Evolutionary conservation across 2,329 filamentous ascomycete species (phyloP).

Genomic region (Fusarium sp.): DNA sequence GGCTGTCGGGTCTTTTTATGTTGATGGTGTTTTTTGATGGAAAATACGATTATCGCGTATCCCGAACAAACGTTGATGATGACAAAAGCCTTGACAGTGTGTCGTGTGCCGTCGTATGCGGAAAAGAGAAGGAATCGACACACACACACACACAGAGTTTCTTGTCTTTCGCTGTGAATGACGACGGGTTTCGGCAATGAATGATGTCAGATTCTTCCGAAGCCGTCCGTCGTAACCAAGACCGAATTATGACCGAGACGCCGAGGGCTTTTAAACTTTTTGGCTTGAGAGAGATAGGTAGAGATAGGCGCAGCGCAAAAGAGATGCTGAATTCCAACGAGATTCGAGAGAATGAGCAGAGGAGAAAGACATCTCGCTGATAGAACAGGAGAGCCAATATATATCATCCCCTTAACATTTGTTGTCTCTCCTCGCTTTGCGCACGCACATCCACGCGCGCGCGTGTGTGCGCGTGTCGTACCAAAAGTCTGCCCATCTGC

Average conservation of each 20-base stretch:
- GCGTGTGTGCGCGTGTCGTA: constrained; percentile 1
- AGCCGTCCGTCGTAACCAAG: constrained; percentile 37
- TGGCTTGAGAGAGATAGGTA: background rate
- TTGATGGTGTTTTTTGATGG: constrained; percentile 6
- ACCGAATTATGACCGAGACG: constrained; percentile 48
- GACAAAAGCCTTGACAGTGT: constrained; percentile 6
- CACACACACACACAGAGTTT: background rate
- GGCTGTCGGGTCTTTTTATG: background rate
- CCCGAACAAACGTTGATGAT: constrained; percentile 8
- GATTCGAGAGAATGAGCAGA: background rate
- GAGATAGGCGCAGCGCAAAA: background rate
- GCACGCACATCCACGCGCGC: background rate
- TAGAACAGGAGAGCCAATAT: background rate
- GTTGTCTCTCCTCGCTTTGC: background rate
- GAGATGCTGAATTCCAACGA: background rate
- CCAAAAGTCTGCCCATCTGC: constrained; percentile 7
- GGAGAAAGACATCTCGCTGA: background rate
- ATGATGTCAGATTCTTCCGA: constrained; percentile 45
- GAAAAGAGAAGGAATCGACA: background rate
- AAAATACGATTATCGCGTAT: background rate
- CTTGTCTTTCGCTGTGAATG: constrained; percentile 9
- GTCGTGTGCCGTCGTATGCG: constrained; percentile 4
- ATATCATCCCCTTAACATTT: background rate
- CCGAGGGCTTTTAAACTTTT: constrained; percentile 16
- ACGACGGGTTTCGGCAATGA: constrained; percentile 14